phyloP scores from a whole-genome alignment of 169 alveolate genomes.

The Plasmodium gallinaceum region DNA sequence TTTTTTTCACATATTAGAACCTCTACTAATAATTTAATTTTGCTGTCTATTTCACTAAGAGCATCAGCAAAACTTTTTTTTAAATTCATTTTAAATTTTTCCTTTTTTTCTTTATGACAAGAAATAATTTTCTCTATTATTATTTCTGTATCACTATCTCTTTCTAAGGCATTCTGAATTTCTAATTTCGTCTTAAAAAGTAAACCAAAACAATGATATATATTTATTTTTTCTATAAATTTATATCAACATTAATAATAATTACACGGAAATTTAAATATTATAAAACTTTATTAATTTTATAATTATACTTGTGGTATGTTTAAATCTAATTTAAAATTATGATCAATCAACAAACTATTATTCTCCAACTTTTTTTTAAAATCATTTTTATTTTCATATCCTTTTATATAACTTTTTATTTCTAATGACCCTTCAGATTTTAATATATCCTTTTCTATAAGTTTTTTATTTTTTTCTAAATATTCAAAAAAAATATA shows the following conservation, averaged over 20 bases:
- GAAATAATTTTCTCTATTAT: conserved; percentile 64
- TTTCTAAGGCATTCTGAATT: conserved; percentile 4
- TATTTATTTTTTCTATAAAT: background rate
- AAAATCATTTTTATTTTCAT: conserved; percentile 16
- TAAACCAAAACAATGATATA: background rate
- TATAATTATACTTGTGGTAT: conserved; percentile 13
- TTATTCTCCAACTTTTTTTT: conserved; percentile 3
- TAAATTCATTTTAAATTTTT: conserved; percentile 35
- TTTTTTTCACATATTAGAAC: conserved; percentile 3
- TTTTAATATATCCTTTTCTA: conserved; percentile 6
- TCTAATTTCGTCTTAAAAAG: conserved; percentile 12
- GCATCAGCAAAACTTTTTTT: conserved; percentile 46
- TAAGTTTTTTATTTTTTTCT: conserved; percentile 26
- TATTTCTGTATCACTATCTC: conserved; percentile 69
- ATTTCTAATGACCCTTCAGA: conserved; percentile 10
- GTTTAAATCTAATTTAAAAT: conserved; percentile 20
- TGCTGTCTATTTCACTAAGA: conserved; percentile 48
- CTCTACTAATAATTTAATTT: conserved; percentile 53
- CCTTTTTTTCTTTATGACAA: conserved; percentile 68
- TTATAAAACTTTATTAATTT: conserved; percentile 1
- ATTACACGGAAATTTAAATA: too few relatives aligned
- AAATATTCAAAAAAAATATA: background rate
- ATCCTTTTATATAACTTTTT: conserved; percentile 26
- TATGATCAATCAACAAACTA: conserved; percentile 17
- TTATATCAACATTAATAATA: background rate